Base-by-base conservation (phyloP, 768 basidiomycete species). In the Amanita molliuscula region DNA sequence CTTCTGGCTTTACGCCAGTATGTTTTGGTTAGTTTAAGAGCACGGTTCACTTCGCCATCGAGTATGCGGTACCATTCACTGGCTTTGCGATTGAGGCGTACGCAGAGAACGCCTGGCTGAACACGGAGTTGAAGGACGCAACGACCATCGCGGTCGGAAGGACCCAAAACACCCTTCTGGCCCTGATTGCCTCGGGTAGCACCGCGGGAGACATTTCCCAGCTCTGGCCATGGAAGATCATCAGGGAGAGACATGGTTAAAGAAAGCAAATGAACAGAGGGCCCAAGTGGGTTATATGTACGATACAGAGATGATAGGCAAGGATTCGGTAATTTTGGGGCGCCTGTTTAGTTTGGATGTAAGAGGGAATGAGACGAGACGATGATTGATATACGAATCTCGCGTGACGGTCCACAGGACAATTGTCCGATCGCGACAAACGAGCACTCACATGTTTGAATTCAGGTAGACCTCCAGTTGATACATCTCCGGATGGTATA, bases 181-280 rank as follows among this genome's bases (percentile, higher is more conserved):
- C 87, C 87, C 73, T 88, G 87, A 65, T 89, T 89, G 53, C 86
- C 86, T 62, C 87, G 67, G 44, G 87, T 88, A 21, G 87, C 87
- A 43, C 87, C 86, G 51, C 86, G 77, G 49, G 87, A 87, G 56
- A 89, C 84, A 59, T 88, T 89, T 54, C 86, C 87, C 54, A 87
- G 73, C 66, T 89, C 86, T 55, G 86, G 86, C 86, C 86, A 89
- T 20, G 86, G 86, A 48, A 88, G 74, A 72, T 89, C 86, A 70
- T 89, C 87, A 55, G 75, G 65, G 61, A 71, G 65, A 53, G 75
- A 67, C 74, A 76, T 76, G 62, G 61, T 59, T 58, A 58, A 61
- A 63, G 61, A 59, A 54, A 57, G 54, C 52, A 47, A 57, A 62
- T 55, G 55, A 48, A 59, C 52, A 48, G 51, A 38, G 31, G 34